phyloP scores from a whole-genome alignment of 2,329 filamentous ascomycete genomes.

The Parastagonospora nodorum region DNA sequence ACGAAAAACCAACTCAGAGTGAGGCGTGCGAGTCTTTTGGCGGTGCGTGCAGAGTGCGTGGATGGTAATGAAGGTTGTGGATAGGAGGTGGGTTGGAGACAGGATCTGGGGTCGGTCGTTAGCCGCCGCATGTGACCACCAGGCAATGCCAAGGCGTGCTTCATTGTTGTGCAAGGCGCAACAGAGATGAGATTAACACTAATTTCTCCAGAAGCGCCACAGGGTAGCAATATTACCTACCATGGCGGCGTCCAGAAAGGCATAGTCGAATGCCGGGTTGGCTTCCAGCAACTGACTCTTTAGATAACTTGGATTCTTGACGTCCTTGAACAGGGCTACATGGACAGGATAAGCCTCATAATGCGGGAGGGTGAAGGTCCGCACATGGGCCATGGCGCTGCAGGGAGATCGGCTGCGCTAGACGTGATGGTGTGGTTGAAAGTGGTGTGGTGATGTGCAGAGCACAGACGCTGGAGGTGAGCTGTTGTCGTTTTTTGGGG shows the following conservation, averaged over 20 bases:
- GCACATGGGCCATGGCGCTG: constrained; percentile 58
- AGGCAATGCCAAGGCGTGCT: not conserved
- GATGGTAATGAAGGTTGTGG: constrained; percentile 78
- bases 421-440: constrained; percentile 10
- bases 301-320: constrained; percentile 78
- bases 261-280: constrained; percentile 88
- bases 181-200: not conserved
- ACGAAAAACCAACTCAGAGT: constrained; percentile 84
- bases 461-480: constrained; percentile 2
- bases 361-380: constrained; percentile 76
- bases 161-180: not conserved
- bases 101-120: constrained; percentile 59
- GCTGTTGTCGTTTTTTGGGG: not conserved
- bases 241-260: constrained; percentile 84
- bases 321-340: constrained; percentile 73
- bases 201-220: constrained; percentile 1
- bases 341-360: constrained; percentile 73
- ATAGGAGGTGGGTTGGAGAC: constrained; percentile 73
- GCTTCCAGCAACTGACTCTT: constrained; percentile 83
- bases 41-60: constrained; percentile 65
- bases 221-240: constrained; percentile 51
- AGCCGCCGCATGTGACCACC: too few species aligned
- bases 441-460: constrained; percentile 2
- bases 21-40: constrained; percentile 77
- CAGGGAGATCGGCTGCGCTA: constrained; percentile 2